Conservation (phyloP, 768 basidiomycete species). For the Boletellus ananas region DNA sequence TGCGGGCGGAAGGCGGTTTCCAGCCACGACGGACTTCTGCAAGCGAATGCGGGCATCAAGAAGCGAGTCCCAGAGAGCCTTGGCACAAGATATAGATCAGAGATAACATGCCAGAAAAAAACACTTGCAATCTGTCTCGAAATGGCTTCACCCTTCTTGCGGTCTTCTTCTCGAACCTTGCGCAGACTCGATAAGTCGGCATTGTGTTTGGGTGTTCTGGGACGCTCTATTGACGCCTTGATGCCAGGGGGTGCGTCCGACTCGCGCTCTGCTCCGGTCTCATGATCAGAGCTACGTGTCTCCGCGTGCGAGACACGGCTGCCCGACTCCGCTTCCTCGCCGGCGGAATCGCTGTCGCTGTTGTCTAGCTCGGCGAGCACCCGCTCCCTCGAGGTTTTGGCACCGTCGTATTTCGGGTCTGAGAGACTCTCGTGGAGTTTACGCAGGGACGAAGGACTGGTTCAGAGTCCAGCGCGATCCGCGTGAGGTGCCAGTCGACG, state of each 20-base stretch:
- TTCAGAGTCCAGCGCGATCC: constrained; percentile 2
- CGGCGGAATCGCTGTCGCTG: constrained; percentile 4
- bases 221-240: constrained; percentile 14
- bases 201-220: constrained; percentile 1
- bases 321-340: constrained; percentile 18
- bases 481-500: constrained; percentile 13
- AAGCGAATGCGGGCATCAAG: constrained; percentile 89
- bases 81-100: constrained; percentile 5
- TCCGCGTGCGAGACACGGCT: constrained; percentile 17
- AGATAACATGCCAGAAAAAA: constrained; percentile 8
- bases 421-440: constrained; percentile 59
- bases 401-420: constrained; percentile 78
- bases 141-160: constrained; percentile 80
- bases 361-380: constrained; percentile 39
- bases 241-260: constrained; percentile 4
- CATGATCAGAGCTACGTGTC: constrained; percentile 9
- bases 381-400: constrained; percentile 57
- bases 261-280: constrained; percentile 11
- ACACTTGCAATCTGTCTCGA: constrained; percentile 72
- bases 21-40: constrained; percentile 70
- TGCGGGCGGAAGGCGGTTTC: constrained; percentile 66
- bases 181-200: constrained; percentile 51
- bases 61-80: constrained; percentile 84
- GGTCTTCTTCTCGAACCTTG: constrained; percentile 63
- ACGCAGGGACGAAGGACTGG: constrained; percentile 67